Base-by-base conservation (phyloP, 1,284 basidiomycete genomes). In the Leccinum huronense region DNA sequence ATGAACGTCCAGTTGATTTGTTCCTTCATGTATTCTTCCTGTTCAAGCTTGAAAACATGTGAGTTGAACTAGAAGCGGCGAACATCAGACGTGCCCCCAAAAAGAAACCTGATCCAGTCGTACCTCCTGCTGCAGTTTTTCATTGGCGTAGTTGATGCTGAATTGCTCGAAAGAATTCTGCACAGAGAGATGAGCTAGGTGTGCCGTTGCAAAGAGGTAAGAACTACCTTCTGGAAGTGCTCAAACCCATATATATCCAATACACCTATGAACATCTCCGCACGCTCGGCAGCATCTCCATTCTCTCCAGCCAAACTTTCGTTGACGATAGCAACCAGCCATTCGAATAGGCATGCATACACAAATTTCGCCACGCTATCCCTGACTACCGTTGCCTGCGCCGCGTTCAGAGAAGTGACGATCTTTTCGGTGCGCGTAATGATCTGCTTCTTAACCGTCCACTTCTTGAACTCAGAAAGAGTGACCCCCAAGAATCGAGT, bases 1-100 rank as follows among this genome's bases (percentile, higher is more conserved):
- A 99, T 99, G 79, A 99, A 99, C 1, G 94, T 98, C 97, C 97
- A 99, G 75, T 97, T 95, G 77, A 99, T 99, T 79, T 98, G 86
- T 76, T 99, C 97, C 65, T 95, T 93, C 63, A 99, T 86, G 74
- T 99, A 99, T 80, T 99, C 97, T 76, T 99, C 97, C 81, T 99
- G 97, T 76, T 99, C 97, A 36, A 99, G 87, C 83, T 96, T 96
- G 88, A 99, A 99, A 61, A 99, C 97, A 75, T 99, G 97, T 1
- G 95, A 96, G 71, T 97, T 97, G 81, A 97, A 97, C 91, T 95
- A 68, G 63, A 33, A 38, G 60, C 38, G 33, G 62, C 61, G 60
- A 67, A 40, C 36, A 72, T 77, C 40, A 77, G 67, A 62, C 56
- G 13, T 13, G 16, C 23, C 40, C 59, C 55, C 19, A 2, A 6